Percentiles rank a stretch among this genome's conserved stretches.
phyloP scores from a whole-genome alignment of 78 protist species.

The Dictyostelium intermedium region DNA sequence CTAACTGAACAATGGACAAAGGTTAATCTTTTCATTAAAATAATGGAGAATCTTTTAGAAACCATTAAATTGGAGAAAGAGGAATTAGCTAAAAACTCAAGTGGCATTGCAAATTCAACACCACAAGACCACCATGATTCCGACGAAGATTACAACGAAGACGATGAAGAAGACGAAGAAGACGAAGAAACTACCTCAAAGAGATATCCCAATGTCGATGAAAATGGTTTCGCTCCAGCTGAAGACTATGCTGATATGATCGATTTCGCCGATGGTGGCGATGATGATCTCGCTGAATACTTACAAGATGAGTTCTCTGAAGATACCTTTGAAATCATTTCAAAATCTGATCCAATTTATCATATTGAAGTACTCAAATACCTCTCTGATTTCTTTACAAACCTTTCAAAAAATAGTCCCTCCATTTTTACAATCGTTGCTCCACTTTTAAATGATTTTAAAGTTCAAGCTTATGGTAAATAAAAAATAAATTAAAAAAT shows the following conservation, averaged over 20 bases:
- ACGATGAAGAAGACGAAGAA: constrained; percentile 11
- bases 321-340: neutral
- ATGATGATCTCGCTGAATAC: neutral
- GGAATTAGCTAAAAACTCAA: neutral
- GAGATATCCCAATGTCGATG: neutral
- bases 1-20: constrained; percentile 29
- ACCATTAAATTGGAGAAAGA: neutral
- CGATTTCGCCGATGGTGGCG: neutral
- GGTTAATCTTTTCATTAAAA: neutral
- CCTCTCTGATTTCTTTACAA: constrained; percentile 9
- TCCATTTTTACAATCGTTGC: neutral
- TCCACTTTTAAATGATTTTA: neutral
- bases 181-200: neutral
- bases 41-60: neutral
- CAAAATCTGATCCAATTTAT: constrained; percentile 51
- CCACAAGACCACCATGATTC: neutral
- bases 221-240: constrained; percentile 12
- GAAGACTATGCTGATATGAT: neutral
- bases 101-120: neutral
- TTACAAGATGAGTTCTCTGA: neutral
- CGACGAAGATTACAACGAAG: neutral
- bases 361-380: neutral
- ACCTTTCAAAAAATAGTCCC: neutral
- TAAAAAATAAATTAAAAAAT: neutral
- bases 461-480: neutral